Percentiles rank a stretch among this genome's conserved stretches.
Conservation (phyloP, 2,329 filamentous ascomycete species). For the Phoma sp. region DNA sequence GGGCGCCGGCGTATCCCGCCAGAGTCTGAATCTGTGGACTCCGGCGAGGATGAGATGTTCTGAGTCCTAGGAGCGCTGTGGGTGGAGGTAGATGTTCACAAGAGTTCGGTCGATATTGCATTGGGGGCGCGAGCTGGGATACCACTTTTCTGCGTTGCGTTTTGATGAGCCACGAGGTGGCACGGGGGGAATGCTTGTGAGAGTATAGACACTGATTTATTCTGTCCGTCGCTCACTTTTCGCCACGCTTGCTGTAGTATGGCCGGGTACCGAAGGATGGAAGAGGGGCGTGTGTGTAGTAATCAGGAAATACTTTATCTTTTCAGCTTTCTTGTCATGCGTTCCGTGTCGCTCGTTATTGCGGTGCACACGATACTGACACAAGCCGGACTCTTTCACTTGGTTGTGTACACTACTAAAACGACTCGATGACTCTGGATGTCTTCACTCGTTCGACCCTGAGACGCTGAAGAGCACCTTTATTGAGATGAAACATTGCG, state of each 20-base stretch:
- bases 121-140: conserved; percentile 42
- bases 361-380: too few species aligned
- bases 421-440: too few species aligned
- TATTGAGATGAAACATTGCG: too few species aligned
- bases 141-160: conserved; percentile 36
- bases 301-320: conserved; percentile 3
- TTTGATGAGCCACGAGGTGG: conserved; percentile 31
- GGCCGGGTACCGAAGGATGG: conserved; percentile 9
- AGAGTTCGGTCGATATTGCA: conserved; percentile 31
- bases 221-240: conserved; percentile 7
- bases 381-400: too few species aligned
- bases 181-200: conserved; percentile 15
- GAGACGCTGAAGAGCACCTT: too few species aligned
- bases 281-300: not conserved
- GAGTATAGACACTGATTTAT: conserved; percentile 7
- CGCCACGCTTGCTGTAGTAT: conserved; percentile 1
- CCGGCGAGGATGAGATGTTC: not conserved
- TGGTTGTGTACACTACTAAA: too few species aligned
- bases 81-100: conserved; percentile 22
- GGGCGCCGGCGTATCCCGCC: not conserved
- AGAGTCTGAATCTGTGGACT: not conserved
- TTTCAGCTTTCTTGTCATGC: not conserved
- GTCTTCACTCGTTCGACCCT: too few species aligned
- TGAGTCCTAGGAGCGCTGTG: conserved; percentile 52
- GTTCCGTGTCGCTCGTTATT: too few species aligned